phyloP scores from a whole-genome alignment of 2,329 filamentous ascomycete genomes.

The Phaeosphaeriaceae sp. region DNA sequence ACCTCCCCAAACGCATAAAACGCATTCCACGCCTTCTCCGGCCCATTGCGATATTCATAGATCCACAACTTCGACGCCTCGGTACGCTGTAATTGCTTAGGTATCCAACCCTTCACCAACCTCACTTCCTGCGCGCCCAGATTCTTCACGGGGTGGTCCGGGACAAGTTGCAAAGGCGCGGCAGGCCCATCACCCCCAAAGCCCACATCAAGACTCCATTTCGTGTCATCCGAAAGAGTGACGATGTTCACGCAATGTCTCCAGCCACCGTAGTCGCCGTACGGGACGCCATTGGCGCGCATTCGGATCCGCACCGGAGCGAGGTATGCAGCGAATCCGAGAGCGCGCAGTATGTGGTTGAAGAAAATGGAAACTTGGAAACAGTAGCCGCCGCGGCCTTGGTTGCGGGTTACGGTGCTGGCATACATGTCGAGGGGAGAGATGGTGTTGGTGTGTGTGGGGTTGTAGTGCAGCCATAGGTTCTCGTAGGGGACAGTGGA shows the following conservation, averaged over 20 bases:
- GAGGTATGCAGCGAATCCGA: constrained; percentile 63
- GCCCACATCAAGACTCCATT: constrained; percentile 66
- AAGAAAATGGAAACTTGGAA: constrained; percentile 66
- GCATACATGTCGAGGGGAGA: constrained; percentile 57
- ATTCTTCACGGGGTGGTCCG: constrained; percentile 53
- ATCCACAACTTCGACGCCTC: constrained; percentile 63
- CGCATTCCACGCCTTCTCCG: constrained; percentile 48
- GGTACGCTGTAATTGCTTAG: constrained; percentile 50
- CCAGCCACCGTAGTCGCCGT: constrained; percentile 59
- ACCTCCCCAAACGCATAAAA: constrained; percentile 53
- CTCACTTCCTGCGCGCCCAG: constrained; percentile 65
- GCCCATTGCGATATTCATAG: constrained; percentile 62
- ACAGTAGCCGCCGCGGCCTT: constrained; percentile 65
- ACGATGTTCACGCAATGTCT: constrained; percentile 69
- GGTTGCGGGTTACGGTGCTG: constrained; percentile 56
- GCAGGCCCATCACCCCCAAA: constrained; percentile 70
- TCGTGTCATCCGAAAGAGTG: constrained; percentile 57
- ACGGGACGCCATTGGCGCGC: constrained; percentile 36
- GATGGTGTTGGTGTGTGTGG: constrained; percentile 45
- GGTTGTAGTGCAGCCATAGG: constrained; percentile 60
- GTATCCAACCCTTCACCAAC: constrained; percentile 58
- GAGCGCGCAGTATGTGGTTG: constrained; percentile 57
- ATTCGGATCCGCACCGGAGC: constrained; percentile 58
- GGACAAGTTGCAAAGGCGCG: constrained; percentile 61
- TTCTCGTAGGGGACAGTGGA: constrained; percentile 65